Percentiles rank a stretch among this genome's conserved stretches.
Conservation (phyloP, 2,329 filamentous ascomycete genomes). For the Cadophora sp. region DNA sequence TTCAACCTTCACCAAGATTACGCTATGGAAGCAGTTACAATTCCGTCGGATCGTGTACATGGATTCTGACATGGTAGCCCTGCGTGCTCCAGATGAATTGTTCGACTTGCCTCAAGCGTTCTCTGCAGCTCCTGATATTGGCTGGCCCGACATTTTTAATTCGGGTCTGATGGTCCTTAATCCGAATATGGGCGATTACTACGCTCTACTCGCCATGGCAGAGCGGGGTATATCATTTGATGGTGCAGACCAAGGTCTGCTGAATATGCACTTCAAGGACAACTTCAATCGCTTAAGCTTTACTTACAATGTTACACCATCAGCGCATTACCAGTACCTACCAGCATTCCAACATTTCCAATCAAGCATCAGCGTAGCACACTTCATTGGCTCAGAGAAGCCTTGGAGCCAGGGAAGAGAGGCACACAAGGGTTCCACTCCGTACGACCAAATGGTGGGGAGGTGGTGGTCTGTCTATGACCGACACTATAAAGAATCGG, state of each 20-base stretch:
- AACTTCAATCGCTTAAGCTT: conserved; percentile 90
- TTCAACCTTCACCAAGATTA: conserved; percentile 95
- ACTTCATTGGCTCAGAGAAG: conserved; percentile 93
- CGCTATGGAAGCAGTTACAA: conserved; percentile 88
- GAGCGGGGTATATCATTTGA: conserved; percentile 92
- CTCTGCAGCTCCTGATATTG: conserved; percentile 87
- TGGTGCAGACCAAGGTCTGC: conserved; percentile 91
- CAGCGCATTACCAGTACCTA: conserved; percentile 95
- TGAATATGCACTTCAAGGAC: conserved; percentile 92
- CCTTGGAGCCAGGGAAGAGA: conserved; percentile 78
- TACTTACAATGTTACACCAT: conserved; percentile 96
- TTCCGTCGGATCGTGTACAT: conserved; percentile 94
- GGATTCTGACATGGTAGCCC: conserved; percentile 91
- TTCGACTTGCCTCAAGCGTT: conserved; percentile 70
- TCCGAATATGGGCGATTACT: conserved; percentile 87
- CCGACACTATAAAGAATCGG: conserved; percentile 72
- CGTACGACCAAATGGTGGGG: conserved; percentile 83
- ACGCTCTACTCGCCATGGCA: conserved; percentile 83
- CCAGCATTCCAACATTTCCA: conserved; percentile 95
- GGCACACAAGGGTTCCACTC: conserved; percentile 59
- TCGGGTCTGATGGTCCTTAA: conserved; percentile 93
- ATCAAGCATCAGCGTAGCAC: conserved; percentile 85
- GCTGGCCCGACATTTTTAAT: conserved; percentile 98
- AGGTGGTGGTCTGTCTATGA: conserved; percentile 97
- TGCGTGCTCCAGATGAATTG: conserved; percentile 91